Percentiles rank a stretch among this genome's conserved stretches.
Evolutionary conservation across 805 yeast species (phyloP).

Genomic region (Yarrowia sp.): DNA sequence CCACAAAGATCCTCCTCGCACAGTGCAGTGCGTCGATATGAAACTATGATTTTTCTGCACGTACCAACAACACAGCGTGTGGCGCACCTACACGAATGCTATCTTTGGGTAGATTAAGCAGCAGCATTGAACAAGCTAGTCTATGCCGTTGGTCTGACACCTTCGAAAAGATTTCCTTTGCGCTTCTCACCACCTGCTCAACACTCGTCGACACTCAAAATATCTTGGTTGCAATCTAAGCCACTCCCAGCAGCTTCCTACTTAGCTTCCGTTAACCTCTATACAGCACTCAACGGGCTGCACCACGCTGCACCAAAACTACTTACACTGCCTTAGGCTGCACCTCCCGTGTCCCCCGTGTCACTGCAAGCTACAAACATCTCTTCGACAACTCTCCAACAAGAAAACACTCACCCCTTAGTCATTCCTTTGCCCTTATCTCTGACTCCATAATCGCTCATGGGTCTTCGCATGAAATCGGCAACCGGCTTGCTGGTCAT

Average conservation of each 20-base stretch:
- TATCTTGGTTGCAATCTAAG: background rate
- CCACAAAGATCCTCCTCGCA: constrained; percentile 13
- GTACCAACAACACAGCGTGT: constrained; percentile 5
- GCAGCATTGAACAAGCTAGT: constrained; percentile 7
- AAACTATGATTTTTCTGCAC: constrained; percentile 16
- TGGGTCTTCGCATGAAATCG: constrained; percentile 34
- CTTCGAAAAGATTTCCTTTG: background rate
- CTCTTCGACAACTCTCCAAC: background rate
- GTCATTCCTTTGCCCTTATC: background rate
- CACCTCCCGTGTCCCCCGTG: background rate
- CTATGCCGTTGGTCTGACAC: constrained; percentile 6
- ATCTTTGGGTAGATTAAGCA: constrained; percentile 16
- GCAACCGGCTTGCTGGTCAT: constrained; percentile 42
- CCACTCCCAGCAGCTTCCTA: background rate
- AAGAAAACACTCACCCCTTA: background rate
- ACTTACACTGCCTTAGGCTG: constrained; percentile 2
- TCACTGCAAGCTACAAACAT: background rate
- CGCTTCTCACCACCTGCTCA: background rate
- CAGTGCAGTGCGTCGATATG: background rate
- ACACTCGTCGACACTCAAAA: background rate
- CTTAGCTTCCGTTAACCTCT: background rate
- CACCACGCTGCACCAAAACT: background rate
- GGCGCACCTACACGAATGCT: constrained; percentile 13
- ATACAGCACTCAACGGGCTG: background rate
- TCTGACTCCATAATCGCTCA: constrained; percentile 16